These are phyloP conservation scores for Castanospermum australe DNA, from an alignment of 306 rosid species.

Conservation along the genomic window DNA sequence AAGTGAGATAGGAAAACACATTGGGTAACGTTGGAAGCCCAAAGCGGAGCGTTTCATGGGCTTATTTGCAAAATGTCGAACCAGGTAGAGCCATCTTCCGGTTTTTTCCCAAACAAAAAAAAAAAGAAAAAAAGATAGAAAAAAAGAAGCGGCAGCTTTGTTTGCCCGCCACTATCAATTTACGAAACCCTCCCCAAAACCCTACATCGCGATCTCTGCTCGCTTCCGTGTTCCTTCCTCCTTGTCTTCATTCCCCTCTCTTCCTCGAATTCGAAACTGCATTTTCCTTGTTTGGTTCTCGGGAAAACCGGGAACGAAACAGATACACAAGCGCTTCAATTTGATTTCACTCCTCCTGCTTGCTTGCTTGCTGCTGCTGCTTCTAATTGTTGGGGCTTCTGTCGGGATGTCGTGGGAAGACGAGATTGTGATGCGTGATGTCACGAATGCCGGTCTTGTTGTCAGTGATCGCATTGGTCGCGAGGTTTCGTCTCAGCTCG, in stretches of 20 bases:
- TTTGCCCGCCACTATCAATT: conserved; percentile 59
- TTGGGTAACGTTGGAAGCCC: too few species aligned
- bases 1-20: too few species aligned
- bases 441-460: conserved; percentile 74
- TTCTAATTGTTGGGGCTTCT: conserved; percentile 32
- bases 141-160: neutral
- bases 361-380: neutral
- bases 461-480: conserved; percentile 89
- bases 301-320: conserved; percentile 13
- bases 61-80: neutral
- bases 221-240: neutral
- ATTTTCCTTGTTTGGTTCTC: conserved; percentile 21
- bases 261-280: conserved; percentile 1
- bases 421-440: conserved; percentile 79
- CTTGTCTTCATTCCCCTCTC: neutral
- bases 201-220: conserved; percentile 30
- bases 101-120: neutral
- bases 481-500: conserved; percentile 80
- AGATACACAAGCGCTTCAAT: neutral
- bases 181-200: conserved; percentile 61
- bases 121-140: neutral
- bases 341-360: neutral
- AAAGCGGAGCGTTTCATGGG: too few species aligned
- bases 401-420: conserved; percentile 75
- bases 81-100: neutral